Evolutionary conservation across 371 early-diverging fungal species (phyloP).

Genomic region (Haplosporangium sp.): DNA sequence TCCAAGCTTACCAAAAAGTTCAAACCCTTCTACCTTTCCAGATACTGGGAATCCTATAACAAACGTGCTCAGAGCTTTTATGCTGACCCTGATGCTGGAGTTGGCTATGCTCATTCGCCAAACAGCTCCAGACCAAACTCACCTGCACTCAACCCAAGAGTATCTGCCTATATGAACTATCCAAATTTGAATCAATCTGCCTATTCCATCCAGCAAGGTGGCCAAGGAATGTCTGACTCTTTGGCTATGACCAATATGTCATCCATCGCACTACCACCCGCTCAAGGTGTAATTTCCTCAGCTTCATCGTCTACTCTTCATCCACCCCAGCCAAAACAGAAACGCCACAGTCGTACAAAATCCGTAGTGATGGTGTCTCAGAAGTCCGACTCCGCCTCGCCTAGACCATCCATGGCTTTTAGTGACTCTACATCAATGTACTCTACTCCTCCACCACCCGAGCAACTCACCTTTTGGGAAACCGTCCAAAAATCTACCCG

Average conservation of each 20-base stretch:
- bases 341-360: conserved; percentile 18
- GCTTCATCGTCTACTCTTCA: conserved; percentile 9
- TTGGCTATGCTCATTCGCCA: conserved; percentile 68
- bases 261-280: background rate
- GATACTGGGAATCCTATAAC: conserved; percentile 54
- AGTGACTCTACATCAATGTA: conserved; percentile 42
- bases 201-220: conserved; percentile 80
- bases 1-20: conserved; percentile 51
- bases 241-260: conserved; percentile 30
- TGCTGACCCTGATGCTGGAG: conserved; percentile 87
- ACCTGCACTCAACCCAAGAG: conserved; percentile 31
- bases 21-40: conserved; percentile 47
- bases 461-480: conserved; percentile 60
- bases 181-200: conserved; percentile 89
- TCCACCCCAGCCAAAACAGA: conserved; percentile 15
- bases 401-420: conserved; percentile 41
- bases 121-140: conserved; percentile 74
- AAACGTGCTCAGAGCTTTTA: conserved; percentile 48
- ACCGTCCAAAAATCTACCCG: conserved; percentile 23
- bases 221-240: conserved; percentile 14
- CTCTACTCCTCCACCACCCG: conserved; percentile 38
- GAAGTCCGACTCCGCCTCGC: conserved; percentile 14
- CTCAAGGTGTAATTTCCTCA: background rate
- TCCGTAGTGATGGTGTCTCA: conserved; percentile 32
- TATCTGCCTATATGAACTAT: conserved; percentile 69